phyloP scores from a whole-genome alignment of 2,329 filamentous ascomycete genomes.

The Colletotrichum sp. region DNA sequence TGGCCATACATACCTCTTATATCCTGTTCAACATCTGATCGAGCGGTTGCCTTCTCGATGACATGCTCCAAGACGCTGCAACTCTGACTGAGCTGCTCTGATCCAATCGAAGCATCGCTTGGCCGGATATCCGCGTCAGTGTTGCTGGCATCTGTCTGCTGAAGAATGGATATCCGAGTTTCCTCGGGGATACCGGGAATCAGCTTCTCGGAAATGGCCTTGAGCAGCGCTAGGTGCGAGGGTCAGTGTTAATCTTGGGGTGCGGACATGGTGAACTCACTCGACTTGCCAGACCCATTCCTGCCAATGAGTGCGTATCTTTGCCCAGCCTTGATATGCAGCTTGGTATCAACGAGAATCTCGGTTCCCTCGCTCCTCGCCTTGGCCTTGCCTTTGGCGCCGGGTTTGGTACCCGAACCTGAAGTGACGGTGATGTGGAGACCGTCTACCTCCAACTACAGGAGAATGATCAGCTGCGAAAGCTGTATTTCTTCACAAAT shows the following conservation, averaged over 20 bases:
- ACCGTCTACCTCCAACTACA: slow-evolving; percentile 70
- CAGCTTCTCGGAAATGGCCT: slow-evolving; percentile 77
- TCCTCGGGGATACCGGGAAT: slow-evolving; percentile 77
- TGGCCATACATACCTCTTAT: slow-evolving; percentile 53
- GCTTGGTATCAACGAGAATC: slow-evolving; percentile 71
- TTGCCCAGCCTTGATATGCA: slow-evolving; percentile 74
- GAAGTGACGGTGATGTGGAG: slow-evolving; percentile 71
- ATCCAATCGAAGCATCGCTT: neutral
- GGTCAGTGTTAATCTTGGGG: neutral
- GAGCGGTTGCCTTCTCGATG: slow-evolving; percentile 63
- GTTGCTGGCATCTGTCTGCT: slow-evolving; percentile 63
- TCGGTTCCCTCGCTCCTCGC: slow-evolving; percentile 59
- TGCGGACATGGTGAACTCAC: slow-evolving; percentile 42
- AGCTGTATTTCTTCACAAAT: slow-evolving; percentile 1
- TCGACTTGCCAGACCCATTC: slow-evolving; percentile 86
- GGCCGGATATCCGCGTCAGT: slow-evolving; percentile 25
- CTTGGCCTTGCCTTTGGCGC: slow-evolving; percentile 57
- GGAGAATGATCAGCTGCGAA: slow-evolving; percentile 28
- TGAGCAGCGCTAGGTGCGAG: slow-evolving; percentile 62
- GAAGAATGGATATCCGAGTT: slow-evolving; percentile 70
- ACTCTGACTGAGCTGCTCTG: slow-evolving; percentile 14
- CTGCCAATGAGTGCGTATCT: slow-evolving; percentile 81
- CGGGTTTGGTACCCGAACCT: slow-evolving; percentile 42
- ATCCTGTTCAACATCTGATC: slow-evolving; percentile 63
- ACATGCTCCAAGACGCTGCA: slow-evolving; percentile 69